A percentile compares a stretch with the other conserved stretches of the same genome.
Evolutionary conservation across 495 filamentous ascomycete species (phyloP).

Genomic region (Pseudoneurospora amorphoporcata): DNA sequence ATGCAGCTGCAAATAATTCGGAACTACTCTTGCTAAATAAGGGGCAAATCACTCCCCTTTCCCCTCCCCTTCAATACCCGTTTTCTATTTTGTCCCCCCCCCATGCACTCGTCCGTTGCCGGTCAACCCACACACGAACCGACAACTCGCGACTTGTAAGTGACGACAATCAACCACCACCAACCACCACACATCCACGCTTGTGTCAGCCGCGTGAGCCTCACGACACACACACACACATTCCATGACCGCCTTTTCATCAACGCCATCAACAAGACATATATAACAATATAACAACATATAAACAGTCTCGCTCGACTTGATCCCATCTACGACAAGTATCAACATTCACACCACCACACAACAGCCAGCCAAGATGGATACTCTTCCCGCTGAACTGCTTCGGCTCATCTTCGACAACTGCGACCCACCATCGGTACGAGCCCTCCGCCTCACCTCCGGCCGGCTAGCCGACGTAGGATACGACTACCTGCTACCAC

Average conservation of each 20-base stretch:
- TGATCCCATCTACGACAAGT: not conserved
- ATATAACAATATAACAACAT: not conserved
- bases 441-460: constrained; percentile 29
- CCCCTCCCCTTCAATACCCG: not conserved
- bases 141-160: not conserved
- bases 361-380: constrained; percentile 11
- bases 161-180: not conserved
- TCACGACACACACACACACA: not conserved
- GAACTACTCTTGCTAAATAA: constrained; percentile 1
- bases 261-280: not conserved
- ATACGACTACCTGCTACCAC: constrained; percentile 32
- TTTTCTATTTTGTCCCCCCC: not conserved
- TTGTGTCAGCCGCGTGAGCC: not conserved
- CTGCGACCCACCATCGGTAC: constrained; percentile 30
- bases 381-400: constrained; percentile 36
- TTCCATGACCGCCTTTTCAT: not conserved
- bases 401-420: constrained; percentile 35
- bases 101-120: not conserved
- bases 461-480: constrained; percentile 32
- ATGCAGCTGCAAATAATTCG: constrained; percentile 8
- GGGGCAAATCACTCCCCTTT: not conserved
- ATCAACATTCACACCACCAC: not conserved
- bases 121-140: not conserved
- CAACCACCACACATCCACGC: not conserved
- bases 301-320: not conserved